Evolutionary conservation across 371 early-diverging fungal genomes (phyloP).

Genomic region (Mortierella sp.): DNA sequence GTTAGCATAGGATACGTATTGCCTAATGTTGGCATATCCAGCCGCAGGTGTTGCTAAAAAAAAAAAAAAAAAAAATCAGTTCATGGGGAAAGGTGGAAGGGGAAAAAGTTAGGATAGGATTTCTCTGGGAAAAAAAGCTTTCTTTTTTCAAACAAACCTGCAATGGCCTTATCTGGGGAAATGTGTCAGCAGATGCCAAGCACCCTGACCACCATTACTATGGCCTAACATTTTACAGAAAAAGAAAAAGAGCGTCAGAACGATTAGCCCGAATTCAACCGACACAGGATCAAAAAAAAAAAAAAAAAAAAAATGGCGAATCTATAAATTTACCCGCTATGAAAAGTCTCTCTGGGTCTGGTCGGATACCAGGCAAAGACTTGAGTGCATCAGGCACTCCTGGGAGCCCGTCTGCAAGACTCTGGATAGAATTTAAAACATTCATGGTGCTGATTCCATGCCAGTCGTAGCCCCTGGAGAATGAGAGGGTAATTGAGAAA

Average conservation of each 20-base stretch:
- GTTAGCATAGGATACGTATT: constrained; percentile 71
- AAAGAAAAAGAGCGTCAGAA: neutral
- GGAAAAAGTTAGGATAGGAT: too few species aligned
- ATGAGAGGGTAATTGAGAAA: neutral
- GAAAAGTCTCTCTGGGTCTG: constrained; percentile 36
- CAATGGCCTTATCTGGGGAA: constrained; percentile 73
- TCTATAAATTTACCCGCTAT: constrained; percentile 39
- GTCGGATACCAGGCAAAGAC: constrained; percentile 24
- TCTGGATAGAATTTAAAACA: constrained; percentile 52
- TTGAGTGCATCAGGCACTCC: constrained; percentile 30
- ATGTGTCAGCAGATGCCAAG: constrained; percentile 76
- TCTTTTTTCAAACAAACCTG: constrained; percentile 60
- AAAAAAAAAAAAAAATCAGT: neutral
- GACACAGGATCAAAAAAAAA: too few species aligned
- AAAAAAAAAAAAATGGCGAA: neutral
- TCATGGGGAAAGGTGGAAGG: too few species aligned
- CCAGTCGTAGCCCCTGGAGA: constrained; percentile 65
- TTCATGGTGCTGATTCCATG: constrained; percentile 62
- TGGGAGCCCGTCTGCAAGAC: constrained; percentile 28
- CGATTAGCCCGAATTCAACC: constrained; percentile 10
- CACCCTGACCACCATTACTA: constrained; percentile 82
- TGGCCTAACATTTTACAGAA: constrained; percentile 57
- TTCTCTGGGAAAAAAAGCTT: too few species aligned
- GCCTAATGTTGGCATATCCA: constrained; percentile 75
- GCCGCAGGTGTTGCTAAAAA: constrained; percentile 70